Base-by-base conservation (phyloP, 306 rosid species). In the Sicyos edulis region DNA sequence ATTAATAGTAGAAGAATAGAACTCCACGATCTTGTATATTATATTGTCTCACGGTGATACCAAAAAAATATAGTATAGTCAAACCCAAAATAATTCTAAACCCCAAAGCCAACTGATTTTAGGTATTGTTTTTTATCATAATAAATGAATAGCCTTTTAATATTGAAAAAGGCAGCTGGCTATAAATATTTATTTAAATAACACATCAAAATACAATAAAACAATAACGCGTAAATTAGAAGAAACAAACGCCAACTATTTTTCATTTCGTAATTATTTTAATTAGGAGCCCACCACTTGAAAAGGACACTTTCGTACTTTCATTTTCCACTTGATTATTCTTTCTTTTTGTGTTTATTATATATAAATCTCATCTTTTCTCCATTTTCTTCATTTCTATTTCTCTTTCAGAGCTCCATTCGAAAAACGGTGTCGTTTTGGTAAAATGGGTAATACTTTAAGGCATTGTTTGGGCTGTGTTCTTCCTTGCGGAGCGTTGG, bases 391-490 rank as follows among this genome's bases (percentile, higher is more conserved):
- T 24, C 20, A 15, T 12, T 58, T 13, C 2, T 22, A 6, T 26
- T 26, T 5, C 37, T 34, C 24, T 37, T 19, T 10, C 15, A 17
- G 53, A 63, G 15, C 29, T 42, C 16, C 3, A 40, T 9, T 0
- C 4, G 32, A 3, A 10, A 37, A 34, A 62, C 70, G 70, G 52
- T 10, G 70, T 13, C 70, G 52, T 63, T 26, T 24, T 40, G 50
- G 11, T 8, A 47, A n/a, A 32, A 92, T 92, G 98, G 98, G 98
- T 7, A 92, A 92, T 67, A 85, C 89, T 81, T 78, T 92, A 78
- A 88, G 90, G 90, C 86, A 96, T 61, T 92, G 96, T 85, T 82
- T 92, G 85, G 98, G 93, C 68, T 92, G 98, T 72, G 90, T 88
- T 75, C 86, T 92, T 77, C 98, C 98, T 0, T 92, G 91, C 54